These are phyloP conservation scores for Claviceps paspali DNA, from an alignment of 2,329 filamentous ascomycete genomes.

Conservation along the genomic window DNA sequence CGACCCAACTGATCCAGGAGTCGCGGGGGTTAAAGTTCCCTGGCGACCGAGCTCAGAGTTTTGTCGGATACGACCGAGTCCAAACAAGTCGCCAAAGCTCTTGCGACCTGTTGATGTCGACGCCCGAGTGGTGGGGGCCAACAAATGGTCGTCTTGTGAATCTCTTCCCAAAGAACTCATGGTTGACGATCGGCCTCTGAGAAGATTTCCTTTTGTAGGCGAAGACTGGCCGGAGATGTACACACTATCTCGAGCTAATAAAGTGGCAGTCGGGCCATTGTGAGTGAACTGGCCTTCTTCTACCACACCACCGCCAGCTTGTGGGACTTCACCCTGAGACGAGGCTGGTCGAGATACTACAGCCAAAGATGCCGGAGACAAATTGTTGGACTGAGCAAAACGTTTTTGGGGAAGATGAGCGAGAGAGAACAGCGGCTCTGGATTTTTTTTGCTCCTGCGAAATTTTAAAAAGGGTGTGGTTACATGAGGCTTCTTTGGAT, in stretches of 20 bases:
- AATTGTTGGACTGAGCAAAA: slow-evolving; percentile 18
- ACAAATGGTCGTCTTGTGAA: slow-evolving; percentile 54
- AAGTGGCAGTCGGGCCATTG: slow-evolving; percentile 30
- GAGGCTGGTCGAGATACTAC: slow-evolving; percentile 19
- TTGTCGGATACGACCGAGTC: slow-evolving; percentile 62
- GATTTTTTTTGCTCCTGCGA: slow-evolving; percentile 59
- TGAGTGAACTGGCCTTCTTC: slow-evolving; percentile 7
- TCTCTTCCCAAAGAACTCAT: slow-evolving; percentile 66
- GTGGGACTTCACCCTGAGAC: slow-evolving; percentile 16
- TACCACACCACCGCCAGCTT: slow-evolving; percentile 9
- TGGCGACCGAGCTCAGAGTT: slow-evolving; percentile 61
- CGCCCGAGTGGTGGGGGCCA: slow-evolving; percentile 53
- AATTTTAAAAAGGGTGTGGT: slow-evolving; percentile 69
- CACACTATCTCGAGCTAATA: slow-evolving; percentile 23
- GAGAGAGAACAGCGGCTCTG: slow-evolving; percentile 68
- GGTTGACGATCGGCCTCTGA: slow-evolving; percentile 74
- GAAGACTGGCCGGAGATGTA: slow-evolving; percentile 50
- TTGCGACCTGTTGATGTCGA: slow-evolving; percentile 84
- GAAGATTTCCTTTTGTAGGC: slow-evolving; percentile 42
- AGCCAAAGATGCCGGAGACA: slow-evolving; percentile 28
- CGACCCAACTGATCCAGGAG: slow-evolving; percentile 54
- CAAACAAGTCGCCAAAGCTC: slow-evolving; percentile 83
- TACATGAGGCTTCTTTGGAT: slow-evolving; percentile 42
- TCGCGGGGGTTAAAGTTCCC: slow-evolving; percentile 52
- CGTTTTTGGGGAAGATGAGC: slow-evolving; percentile 66